phyloP scores from a whole-genome alignment of 305 asterid genomes.

The Fraxinus angustifolia region DNA sequence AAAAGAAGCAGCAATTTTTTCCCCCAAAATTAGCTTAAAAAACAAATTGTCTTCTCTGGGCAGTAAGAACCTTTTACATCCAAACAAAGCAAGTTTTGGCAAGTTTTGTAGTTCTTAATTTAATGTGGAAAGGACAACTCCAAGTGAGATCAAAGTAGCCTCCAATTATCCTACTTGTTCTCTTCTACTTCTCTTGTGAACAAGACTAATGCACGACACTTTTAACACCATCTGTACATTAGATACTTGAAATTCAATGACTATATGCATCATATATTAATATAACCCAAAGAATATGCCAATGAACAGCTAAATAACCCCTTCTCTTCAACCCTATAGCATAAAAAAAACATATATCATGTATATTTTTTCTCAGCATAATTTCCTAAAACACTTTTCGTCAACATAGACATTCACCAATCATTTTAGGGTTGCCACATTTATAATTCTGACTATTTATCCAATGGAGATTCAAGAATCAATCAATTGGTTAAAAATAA shows the following conservation, averaged over 20 bases:
- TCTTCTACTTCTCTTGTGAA: neutral
- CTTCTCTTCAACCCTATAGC: neutral
- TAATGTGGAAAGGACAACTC: neutral
- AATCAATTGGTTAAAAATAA: neutral
- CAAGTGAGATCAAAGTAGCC: neutral
- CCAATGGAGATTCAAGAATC: conserved; percentile 2
- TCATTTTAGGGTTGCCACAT: neutral
- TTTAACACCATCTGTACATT: neutral
- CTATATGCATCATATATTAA: neutral
- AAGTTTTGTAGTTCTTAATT: neutral
- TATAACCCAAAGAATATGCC: neutral
- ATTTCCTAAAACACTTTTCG: neutral
- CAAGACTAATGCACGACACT: neutral
- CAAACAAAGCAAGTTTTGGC: neutral
- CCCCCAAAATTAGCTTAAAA: neutral
- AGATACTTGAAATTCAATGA: neutral
- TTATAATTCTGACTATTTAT: neutral
- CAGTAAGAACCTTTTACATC: neutral
- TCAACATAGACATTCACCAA: neutral
- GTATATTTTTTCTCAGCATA: neutral
- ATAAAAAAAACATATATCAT: neutral
- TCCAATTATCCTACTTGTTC: neutral
- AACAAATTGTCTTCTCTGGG: neutral
- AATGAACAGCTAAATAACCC: neutral
- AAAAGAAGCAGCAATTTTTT: neutral